Evolutionary conservation across 352 stramenopile species (phyloP).

Genomic region (Elongisporangium prolatum): DNA sequence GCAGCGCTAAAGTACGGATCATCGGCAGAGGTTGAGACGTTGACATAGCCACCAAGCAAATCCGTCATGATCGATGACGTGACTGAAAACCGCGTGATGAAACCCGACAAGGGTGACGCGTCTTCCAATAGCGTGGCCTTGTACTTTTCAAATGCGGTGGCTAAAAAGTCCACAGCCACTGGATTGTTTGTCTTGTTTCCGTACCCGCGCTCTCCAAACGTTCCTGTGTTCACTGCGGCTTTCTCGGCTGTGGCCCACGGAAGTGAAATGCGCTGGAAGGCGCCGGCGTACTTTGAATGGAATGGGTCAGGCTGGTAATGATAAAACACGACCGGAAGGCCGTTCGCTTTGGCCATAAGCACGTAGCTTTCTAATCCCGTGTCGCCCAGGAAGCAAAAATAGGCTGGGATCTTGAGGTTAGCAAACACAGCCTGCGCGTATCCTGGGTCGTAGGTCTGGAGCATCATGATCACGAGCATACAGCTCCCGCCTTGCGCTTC

Average conservation of each 20-base stretch:
- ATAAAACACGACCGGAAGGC: constrained; percentile 12
- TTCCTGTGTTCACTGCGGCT: constrained; percentile 1
- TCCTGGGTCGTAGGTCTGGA: constrained; percentile 10
- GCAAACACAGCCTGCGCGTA: constrained; percentile 18
- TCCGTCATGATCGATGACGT: not conserved
- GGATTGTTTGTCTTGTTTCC: constrained; percentile 13
- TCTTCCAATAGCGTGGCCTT: not conserved
- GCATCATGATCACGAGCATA: constrained; percentile 19
- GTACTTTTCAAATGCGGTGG: constrained; percentile 9
- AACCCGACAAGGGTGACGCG: not conserved
- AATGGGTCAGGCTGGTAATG: constrained; percentile 12
- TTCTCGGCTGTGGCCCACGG: constrained; percentile 2
- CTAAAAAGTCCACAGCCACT: constrained; percentile 13
- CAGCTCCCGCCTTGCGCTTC: constrained; percentile 13
- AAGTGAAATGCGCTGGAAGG: constrained; percentile 8
- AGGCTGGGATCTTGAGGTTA: constrained; percentile 24
- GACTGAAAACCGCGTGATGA: constrained; percentile 5
- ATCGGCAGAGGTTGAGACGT: too few relatives aligned
- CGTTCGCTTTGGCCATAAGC: constrained; percentile 2
- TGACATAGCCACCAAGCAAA: too few relatives aligned
- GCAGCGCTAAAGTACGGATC: constrained; percentile 7
- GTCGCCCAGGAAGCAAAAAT: constrained; percentile 31
- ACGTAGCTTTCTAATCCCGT: constrained; percentile 4
- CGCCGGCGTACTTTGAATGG: constrained; percentile 3
- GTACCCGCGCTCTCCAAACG: constrained; percentile 14